Base-by-base conservation (phyloP, 305 asterid species). In the Solanum hybrid region DNA sequence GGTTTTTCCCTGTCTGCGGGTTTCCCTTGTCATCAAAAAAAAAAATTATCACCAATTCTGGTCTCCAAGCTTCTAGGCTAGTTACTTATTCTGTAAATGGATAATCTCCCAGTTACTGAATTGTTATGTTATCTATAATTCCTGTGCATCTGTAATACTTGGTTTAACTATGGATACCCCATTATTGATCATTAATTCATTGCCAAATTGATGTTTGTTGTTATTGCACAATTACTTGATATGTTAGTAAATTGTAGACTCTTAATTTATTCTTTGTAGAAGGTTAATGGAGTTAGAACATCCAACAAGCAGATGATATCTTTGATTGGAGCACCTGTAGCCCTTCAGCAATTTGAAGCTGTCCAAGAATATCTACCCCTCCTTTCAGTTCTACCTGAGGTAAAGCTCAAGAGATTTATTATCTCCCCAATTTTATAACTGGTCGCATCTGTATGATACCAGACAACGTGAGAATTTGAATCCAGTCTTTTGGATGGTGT, bases 301-400 rank as follows among this genome's bases (percentile, higher is more conserved):
- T 80, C 89, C 86, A 56, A 76, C 42, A 34, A 79, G 35, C 92
- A 88, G 93, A 91, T 92, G 79, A 87, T 17, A 82, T 73, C 92
- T 60, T 88, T 94, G 77, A 87, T 88, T 88, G 94, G 91, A 91
- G 90, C 92, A 9, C 91, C 93, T 42, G 85, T 91, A 91, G 92
- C 91, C 91, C 94, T 95, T 80, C 90, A 89, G 76, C 94, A 92
- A 91, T 88, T 93, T 88, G 90, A 42, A 90, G 93, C 97, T 87
- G 90, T 94, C 69, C 95, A 89, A 92, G 98, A 94, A 91, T 89
- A 95, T 92, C 91, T 92, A 76, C 95, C 95, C 60, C 92, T 97
- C 89, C 92, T 95, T 40, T 93, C 98, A 24, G 94, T 94, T 79
- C 92, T 97, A 90, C 85, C 94, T 78, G 98, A 97, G 98, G 99